These are phyloP conservation scores for Podochytrium sp. DNA, from an alignment of 192 early-diverging fungal genomes.

Conservation along the genomic window DNA sequence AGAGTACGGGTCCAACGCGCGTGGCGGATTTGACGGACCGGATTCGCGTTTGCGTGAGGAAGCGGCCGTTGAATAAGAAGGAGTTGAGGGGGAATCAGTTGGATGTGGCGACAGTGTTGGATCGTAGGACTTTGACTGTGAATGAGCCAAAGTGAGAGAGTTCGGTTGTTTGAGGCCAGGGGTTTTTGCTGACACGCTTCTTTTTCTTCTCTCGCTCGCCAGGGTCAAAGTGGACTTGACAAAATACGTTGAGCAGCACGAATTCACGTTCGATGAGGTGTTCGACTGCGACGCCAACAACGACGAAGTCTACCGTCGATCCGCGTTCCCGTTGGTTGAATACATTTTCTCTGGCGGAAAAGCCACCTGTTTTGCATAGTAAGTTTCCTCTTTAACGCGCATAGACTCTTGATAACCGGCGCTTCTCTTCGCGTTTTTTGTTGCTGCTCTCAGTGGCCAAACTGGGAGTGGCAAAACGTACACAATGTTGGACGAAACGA, in stretches of 20 bases:
- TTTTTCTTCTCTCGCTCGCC: constrained; percentile 6
- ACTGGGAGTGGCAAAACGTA: constrained; percentile 95
- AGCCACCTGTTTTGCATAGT: constrained; percentile 99
- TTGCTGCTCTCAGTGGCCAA: constrained; percentile 68
- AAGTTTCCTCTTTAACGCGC: constrained; percentile 38
- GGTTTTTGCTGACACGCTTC: too few relatives aligned
- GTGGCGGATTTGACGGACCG: constrained; percentile 70
- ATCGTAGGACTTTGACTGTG: constrained; percentile 76
- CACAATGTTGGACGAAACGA: constrained; percentile 90
- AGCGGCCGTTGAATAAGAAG: constrained; percentile 89
- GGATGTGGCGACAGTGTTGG: constrained; percentile 76
- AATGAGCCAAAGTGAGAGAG: constrained; percentile 89
- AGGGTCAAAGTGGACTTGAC: constrained; percentile 95
- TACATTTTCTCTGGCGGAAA: constrained; percentile 96
- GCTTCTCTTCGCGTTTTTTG: not conserved
- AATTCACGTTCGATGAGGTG: constrained; percentile 95
- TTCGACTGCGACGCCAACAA: constrained; percentile 84
- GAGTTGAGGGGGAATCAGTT: constrained; percentile 80
- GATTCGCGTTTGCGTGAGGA: constrained; percentile 96
- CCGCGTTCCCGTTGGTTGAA: constrained; percentile 91
- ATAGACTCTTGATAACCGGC: not conserved
- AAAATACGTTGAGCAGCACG: constrained; percentile 91
- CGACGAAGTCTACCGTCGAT: constrained; percentile 84
- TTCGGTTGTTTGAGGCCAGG: constrained; percentile 7
- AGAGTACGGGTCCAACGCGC: not conserved